Evolutionary conservation across 805 yeast genomes (phyloP).

Genomic region (Hanseniaspora vineae): DNA sequence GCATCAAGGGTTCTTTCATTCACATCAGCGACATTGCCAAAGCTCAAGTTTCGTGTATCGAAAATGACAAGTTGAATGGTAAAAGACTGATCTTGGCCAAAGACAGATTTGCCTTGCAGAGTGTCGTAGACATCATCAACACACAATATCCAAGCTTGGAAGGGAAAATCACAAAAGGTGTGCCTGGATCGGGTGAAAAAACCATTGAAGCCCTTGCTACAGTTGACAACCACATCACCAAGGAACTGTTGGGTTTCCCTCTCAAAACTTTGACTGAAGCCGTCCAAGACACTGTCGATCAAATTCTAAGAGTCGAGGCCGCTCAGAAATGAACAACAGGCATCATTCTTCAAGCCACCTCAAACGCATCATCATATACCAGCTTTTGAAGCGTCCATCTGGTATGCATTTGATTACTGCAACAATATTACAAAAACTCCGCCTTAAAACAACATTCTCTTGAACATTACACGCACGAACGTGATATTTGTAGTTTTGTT

Average conservation of each 20-base stretch:
- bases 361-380: too few relatives aligned
- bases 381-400: too few relatives aligned
- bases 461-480: too few relatives aligned
- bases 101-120: slow-evolving; percentile 18
- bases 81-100: slow-evolving; percentile 19
- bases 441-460: too few relatives aligned
- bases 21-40: slow-evolving; percentile 54
- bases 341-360: too few relatives aligned
- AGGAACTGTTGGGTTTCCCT: slow-evolving; percentile 2
- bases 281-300: slow-evolving; percentile 4
- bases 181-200: slow-evolving; percentile 1
- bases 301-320: slow-evolving; percentile 3
- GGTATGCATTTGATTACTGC: too few relatives aligned
- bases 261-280: slow-evolving; percentile 1
- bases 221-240: background rate
- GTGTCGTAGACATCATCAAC: slow-evolving; percentile 20
- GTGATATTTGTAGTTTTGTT: too few relatives aligned
- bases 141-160: slow-evolving; percentile 29
- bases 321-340: too few relatives aligned
- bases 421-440: too few relatives aligned
- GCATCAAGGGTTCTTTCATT: slow-evolving; percentile 22
- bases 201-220: background rate
- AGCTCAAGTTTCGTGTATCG: slow-evolving; percentile 39
- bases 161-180: slow-evolving; percentile 28
- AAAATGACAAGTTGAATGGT: slow-evolving; percentile 19